Evolutionary conservation across 179 eudicot genomes (phyloP), one percentile per base, ranked within the genome.

Genomic region (Beta lomatogona): DNA sequence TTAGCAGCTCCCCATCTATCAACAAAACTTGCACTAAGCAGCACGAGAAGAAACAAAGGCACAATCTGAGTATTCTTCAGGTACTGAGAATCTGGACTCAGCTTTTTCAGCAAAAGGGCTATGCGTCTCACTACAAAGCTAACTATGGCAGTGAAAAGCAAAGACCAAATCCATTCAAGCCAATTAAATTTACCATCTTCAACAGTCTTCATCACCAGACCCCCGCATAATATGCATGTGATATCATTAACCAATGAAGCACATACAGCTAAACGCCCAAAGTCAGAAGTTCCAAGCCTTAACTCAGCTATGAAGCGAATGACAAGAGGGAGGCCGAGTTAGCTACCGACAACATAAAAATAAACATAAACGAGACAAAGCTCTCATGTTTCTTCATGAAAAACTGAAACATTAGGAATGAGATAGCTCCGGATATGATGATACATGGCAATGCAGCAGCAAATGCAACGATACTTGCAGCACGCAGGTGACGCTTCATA

Each of bases 201-300:
- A 63, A 74, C 58, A 11, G 77, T 69, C 21, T 73, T 85, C 76
- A 83, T 84, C 74, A 84, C 79, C 4, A 88, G 53, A 5, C 83
- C 87, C 28, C 89, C 89, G 44, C 79, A 77, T n/a, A 86, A 50
- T 18, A 86, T 80, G 71, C 87, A 76, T 0, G 77, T 45, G 3
- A 84, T 68, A 79, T 96, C 99, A 53, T 82, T 87, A 52, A 94
- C 57, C 80, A 96, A 81, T 0, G 97, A 77, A 10, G 94, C 84
- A 54, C 94, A 91, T 5, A 93, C 79, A 4, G 93, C 97, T 4
- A 96, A 67, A 63, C 98, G 86, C 18, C 99, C 99, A 52, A 91
- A 75, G 64, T 96, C 93, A 9, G 97, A 87, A 53, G 90, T 92
- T 2, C 86, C 92, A 53, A 96, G 87, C 77, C 80, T 94, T 75